A percentile compares a stretch with the other conserved stretches of the same genome.
Evolutionary conservation across 306 rosid species (phyloP).

Genomic region (Datisca glomerata): DNA sequence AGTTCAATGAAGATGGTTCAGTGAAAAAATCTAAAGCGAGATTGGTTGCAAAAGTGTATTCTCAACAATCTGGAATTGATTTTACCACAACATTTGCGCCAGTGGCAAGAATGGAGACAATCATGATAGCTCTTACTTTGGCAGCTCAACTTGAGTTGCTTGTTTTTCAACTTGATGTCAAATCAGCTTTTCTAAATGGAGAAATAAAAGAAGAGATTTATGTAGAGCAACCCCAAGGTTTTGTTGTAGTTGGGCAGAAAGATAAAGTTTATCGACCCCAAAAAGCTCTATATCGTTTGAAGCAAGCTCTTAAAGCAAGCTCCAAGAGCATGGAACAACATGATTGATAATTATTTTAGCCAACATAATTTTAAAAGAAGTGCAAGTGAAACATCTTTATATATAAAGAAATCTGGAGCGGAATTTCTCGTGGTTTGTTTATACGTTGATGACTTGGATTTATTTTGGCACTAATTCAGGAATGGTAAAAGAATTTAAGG

Average conservation of each 20-base stretch:
- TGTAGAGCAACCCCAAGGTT: not conserved
- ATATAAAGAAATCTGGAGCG: not conserved
- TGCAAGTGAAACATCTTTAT: conserved; percentile 1
- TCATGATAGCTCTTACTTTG: not conserved
- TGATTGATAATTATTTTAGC: not conserved
- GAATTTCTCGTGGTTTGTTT: not conserved
- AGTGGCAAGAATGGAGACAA: not conserved
- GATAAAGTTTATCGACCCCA: not conserved
- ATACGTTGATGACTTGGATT: conserved; percentile 1
- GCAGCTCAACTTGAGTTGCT: not conserved
- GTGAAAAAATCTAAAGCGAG: not conserved
- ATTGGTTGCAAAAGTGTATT: not conserved
- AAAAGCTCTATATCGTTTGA: not conserved
- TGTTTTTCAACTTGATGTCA: not conserved
- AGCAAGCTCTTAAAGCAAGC: no score
- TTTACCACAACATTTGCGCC: conserved; percentile 3
- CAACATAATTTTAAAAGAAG: not conserved
- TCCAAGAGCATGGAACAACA: conserved; percentile 1
- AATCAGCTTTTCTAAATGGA: not conserved
- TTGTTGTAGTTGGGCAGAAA: not conserved
- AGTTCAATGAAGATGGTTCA: not conserved
- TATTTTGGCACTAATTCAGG: not conserved
- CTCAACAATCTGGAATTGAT: not conserved
- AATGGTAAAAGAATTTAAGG: no score
- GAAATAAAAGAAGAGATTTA: not conserved